Evolutionary conservation across 2,329 filamentous ascomycete genomes (phyloP).

Genomic region (Colletotrichum eleusines): DNA sequence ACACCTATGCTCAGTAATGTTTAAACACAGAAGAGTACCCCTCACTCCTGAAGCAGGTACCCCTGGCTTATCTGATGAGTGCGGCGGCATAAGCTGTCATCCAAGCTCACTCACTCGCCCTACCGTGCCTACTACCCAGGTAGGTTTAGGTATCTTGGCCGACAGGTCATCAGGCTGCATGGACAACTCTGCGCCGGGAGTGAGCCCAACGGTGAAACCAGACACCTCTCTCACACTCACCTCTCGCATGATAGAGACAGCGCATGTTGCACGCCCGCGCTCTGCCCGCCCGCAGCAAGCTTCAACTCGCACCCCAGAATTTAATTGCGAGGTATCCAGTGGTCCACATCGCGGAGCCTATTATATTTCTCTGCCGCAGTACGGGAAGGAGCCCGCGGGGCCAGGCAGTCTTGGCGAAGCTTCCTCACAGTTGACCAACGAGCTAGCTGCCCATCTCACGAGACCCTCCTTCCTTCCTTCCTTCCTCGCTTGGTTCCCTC

Average conservation of each 20-base stretch:
- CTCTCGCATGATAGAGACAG: background rate
- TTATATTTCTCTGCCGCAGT: constrained; percentile 15
- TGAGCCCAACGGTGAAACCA: constrained; percentile 33
- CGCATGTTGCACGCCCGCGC: background rate
- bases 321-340: constrained; percentile 20
- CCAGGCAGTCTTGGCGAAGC: constrained; percentile 28
- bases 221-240: background rate
- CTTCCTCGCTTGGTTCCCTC: constrained; percentile 31
- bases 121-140: constrained; percentile 4
- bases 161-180: no score
- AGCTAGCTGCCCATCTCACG: constrained; percentile 27
- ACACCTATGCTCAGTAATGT: constrained; percentile 1
- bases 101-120: constrained; percentile 14
- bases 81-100: constrained; percentile 1
- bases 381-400: constrained; percentile 12
- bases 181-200: constrained; percentile 31
- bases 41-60: constrained; percentile 18
- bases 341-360: constrained; percentile 6
- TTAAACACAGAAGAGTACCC: background rate
- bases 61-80: background rate
- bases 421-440: constrained; percentile 25
- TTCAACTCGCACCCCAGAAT: constrained; percentile 18
- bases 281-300: constrained; percentile 2
- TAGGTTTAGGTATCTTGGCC: no score
- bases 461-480: constrained; percentile 23